Base-by-base conservation (phyloP, 2,329 filamentous ascomycete species). In the Boeremia exigua region DNA sequence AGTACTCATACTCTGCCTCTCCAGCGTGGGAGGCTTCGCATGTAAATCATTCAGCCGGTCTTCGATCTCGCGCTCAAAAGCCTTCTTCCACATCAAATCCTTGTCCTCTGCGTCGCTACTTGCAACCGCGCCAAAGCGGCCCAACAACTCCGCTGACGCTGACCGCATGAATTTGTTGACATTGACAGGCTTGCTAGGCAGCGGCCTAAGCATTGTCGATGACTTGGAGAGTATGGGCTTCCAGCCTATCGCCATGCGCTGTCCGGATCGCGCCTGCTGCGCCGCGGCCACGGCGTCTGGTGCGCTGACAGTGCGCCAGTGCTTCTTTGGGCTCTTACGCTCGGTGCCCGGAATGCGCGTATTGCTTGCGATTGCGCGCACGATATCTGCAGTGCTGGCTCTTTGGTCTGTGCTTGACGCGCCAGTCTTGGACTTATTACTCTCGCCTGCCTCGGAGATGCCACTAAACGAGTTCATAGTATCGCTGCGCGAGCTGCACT, bases 401-500 rank as follows among this genome's bases (percentile, higher is more conserved):
- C 53, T 19, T 59, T 61, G 28, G 40, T 45, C 15, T 55, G 48
- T 7, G 57, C 58, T 14, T 64, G 61, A 10, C 54, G 58, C 3
- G 59, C 61, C 33, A 7, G 48, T 17, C 9, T 52, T 48, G 8
- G 43, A 48, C 15, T 40, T 44, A 4, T 44, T 48, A 4, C 54
- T 57, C 23, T 52, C 48, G 15, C 38, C 28, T 2, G 33, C 36
- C 7, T 51, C 53, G 9, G 47, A 51, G 8, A 56, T 43, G n/a
- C 47, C 47, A 19, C 36, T 27, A 9, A 37, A 47, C n/a, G 53
- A 56, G 4, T 38, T 51, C 32, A 56, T 15, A 1, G 47, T 5
- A 52, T 64, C 3, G 60, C 67, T 72, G 44, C 61, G 45, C 7
- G 66, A 67, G 36, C 63, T 71, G 57, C 66, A 65, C 11, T 51